Base-by-base conservation (phyloP, 2,329 filamentous ascomycete species). In the Fusarium sp. region DNA sequence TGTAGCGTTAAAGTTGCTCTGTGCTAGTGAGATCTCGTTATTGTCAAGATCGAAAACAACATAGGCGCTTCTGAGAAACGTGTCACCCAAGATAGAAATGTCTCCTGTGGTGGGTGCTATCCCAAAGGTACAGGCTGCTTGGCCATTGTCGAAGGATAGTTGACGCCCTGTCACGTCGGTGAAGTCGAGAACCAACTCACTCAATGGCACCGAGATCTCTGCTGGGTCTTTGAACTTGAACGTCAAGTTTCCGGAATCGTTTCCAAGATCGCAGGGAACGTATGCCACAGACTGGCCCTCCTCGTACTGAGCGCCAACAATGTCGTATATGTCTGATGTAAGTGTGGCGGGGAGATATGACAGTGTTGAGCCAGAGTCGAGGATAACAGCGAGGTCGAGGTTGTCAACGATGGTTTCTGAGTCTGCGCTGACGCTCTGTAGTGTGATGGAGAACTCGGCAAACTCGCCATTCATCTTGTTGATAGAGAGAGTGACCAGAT, bases 31-130 rank as follows among this genome's bases (percentile, higher is more conserved):
- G 73, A 94, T 90, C 81, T 92, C 86, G 79, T 94, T 90, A 80
- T 93, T 93, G 35, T 86, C 89, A 28, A 94, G 84, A 79, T 94
- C 92, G 79, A 93, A 94, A 17, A 95, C 92, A 20, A 94, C 88
- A 75, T 95, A 95, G 0, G 92, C 92, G 41, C 90, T 92, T 54
- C 93, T 87, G 62, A 95, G 84, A 80, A 95, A 95, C 0, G 92
- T 93, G 79, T 94, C 93, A 22, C 93, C 93, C 35, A 95, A 83
- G 5, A 94, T 89, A 48, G 87, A 86, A n/a, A 87, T 87, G 36
- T 86, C 84, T 3, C 81, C 73, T 6, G 86, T 86, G 4, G 90
- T 86, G 3, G 91, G 90, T 6, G 88, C 85, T 70, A 94, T 88
- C 63, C 92, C 92, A 76, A 94, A 93, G 41, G 91, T 84, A 73